A percentile compares a stretch with the other conserved stretches of the same genome.
These are phyloP conservation scores for Ulota crispa DNA, from an alignment of 225 moss, liverwort and hornwort species.

Conservation along the genomic window DNA sequence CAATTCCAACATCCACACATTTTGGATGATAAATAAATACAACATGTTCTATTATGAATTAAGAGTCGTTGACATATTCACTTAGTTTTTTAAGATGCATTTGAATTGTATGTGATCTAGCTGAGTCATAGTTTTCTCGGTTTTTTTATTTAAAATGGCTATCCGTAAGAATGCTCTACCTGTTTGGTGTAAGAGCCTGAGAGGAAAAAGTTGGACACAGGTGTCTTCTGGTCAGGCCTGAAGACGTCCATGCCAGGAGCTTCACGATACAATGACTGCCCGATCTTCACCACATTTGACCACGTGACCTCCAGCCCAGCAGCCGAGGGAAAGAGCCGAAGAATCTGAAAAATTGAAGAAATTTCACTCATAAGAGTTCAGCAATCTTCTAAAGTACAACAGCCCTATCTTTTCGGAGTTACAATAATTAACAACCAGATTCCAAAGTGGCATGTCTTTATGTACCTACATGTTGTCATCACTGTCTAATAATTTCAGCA, in stretches of 20 bases:
- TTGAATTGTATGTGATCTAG: too few species aligned
- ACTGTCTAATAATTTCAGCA: background rate
- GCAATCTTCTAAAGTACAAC: background rate
- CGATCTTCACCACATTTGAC: slow-evolving; percentile 92
- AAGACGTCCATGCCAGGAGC: slow-evolving; percentile 89
- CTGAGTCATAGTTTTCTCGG: too few species aligned
- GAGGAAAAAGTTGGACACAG: slow-evolving; percentile 79
- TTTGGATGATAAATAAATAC: too few species aligned
- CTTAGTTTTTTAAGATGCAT: too few species aligned
- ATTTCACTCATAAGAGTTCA: background rate
- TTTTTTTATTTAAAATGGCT: too few species aligned
- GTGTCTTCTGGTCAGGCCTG: slow-evolving; percentile 90
- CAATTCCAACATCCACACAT: too few species aligned
- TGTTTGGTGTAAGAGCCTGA: slow-evolving; percentile 95
- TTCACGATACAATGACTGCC: slow-evolving; percentile 82
- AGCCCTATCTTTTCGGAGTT: background rate
- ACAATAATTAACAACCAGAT: background rate
- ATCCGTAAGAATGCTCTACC: slow-evolving; percentile 32
- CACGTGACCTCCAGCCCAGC: slow-evolving; percentile 76
- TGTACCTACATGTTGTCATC: background rate
- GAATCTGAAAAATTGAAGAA: slow-evolving; percentile 37
- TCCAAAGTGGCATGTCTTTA: background rate
- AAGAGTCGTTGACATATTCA: too few species aligned
- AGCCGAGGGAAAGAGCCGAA: slow-evolving; percentile 83
- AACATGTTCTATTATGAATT: too few species aligned